Evolutionary conservation across 805 yeast species (phyloP).

Genomic region (Saccharomycopsis amapae): DNA sequence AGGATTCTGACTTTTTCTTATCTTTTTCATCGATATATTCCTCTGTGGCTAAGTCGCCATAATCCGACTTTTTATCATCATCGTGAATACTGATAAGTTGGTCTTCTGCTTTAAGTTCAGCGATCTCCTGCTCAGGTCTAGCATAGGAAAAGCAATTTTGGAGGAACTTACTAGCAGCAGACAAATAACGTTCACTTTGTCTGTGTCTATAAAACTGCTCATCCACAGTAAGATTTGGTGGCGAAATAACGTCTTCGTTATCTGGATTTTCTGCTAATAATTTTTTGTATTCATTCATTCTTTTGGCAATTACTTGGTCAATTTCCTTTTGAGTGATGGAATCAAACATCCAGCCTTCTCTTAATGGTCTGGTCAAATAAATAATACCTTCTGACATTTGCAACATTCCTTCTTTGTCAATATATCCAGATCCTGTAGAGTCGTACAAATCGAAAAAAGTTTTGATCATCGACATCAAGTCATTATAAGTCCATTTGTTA

Average conservation of each 20-base stretch:
- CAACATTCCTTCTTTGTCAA: slow-evolving; percentile 73
- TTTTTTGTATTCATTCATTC: slow-evolving; percentile 39
- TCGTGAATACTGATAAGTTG: not conserved
- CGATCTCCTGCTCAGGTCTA: slow-evolving; percentile 36
- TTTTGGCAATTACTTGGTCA: slow-evolving; percentile 61
- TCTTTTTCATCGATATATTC: slow-evolving; percentile 26
- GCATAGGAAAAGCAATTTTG: slow-evolving; percentile 89
- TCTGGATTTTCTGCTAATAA: slow-evolving; percentile 26
- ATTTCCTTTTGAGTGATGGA: slow-evolving; percentile 52
- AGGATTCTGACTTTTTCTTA: slow-evolving; percentile 27
- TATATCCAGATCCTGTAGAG: slow-evolving; percentile 45
- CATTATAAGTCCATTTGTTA: slow-evolving; percentile 59
- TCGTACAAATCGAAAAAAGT: slow-evolving; percentile 77
- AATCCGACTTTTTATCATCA: slow-evolving; percentile 24
- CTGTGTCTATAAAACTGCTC: slow-evolving; percentile 52
- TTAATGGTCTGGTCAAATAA: slow-evolving; percentile 78
- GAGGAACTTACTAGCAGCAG: slow-evolving; percentile 81
- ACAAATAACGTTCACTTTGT: slow-evolving; percentile 73
- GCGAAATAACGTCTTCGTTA: slow-evolving; percentile 39
- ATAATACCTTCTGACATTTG: slow-evolving; percentile 83
- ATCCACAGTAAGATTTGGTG: slow-evolving; percentile 55
- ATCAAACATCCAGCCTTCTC: slow-evolving; percentile 64
- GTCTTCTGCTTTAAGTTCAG: not conserved
- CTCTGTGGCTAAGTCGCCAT: slow-evolving; percentile 39
- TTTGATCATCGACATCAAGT: slow-evolving; percentile 71